Conservation (phyloP, 176 grass and related monocot species). For the Lolium rigidum region DNA sequence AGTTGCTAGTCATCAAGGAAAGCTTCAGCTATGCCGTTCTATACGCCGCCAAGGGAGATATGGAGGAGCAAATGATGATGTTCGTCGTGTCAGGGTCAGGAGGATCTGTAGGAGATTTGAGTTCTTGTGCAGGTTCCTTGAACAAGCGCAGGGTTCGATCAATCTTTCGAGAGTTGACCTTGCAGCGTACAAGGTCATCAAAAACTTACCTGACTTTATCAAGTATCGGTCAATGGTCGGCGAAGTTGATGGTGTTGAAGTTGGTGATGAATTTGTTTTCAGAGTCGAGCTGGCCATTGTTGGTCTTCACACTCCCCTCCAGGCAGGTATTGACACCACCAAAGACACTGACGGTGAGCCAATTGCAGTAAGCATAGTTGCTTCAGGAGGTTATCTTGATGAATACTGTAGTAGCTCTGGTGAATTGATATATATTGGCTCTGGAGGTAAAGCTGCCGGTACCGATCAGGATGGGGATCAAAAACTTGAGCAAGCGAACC, state of each 20-base stretch:
- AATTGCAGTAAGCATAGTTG: constrained; percentile 71
- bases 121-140: constrained; percentile 18
- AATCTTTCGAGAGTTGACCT: constrained; percentile 49
- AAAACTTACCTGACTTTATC: constrained; percentile 41
- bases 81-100: constrained; percentile 40
- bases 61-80: constrained; percentile 23
- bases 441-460: constrained; percentile 63
- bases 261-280: constrained; percentile 78
- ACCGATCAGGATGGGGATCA: constrained; percentile 60
- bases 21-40: constrained; percentile 24
- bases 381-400: constrained; percentile 72
- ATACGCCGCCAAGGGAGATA: not conserved
- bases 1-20: constrained; percentile 32
- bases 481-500: constrained; percentile 64
- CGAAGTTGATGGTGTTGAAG: constrained; percentile 63
- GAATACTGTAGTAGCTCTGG: constrained; percentile 57
- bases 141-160: constrained; percentile 22
- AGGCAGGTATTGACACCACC: constrained; percentile 61
- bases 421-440: constrained; percentile 72
- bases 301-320: constrained; percentile 60
- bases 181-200: constrained; percentile 42
- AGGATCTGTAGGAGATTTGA: constrained; percentile 48
- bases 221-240: constrained; percentile 53
- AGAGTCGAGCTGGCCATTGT: constrained; percentile 65
- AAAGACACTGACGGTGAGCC: constrained; percentile 33